Base-by-base conservation (phyloP, 257 asterid genomes). In the Salvia rosmarinus region DNA sequence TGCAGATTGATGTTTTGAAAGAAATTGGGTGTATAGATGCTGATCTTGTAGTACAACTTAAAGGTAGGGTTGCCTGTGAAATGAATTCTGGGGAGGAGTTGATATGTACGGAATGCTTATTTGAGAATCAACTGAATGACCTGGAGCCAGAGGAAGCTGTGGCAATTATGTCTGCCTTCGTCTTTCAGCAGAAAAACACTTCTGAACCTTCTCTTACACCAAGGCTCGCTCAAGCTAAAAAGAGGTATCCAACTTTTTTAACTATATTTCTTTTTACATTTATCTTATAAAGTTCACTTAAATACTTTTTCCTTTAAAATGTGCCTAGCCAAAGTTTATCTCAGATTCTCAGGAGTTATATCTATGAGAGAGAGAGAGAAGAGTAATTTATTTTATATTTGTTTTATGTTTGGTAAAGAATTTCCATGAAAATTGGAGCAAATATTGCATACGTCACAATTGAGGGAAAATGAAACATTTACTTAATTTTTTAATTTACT, bases 41-140 rank as follows among this genome's bases (percentile, higher is more conserved):
- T 63, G 99, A 91, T 74, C 97, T 89, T 68, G 98, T 88, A 44
- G 99, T 91, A 74, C 99, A 91, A 85, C 89, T 95, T 50, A 95
- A 95, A 84, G 99, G 99, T 30, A 96, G 99, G 64, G 99, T 95
- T 76, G 99, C 99, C 70, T 91, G 99, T 71, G 98, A 91, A 80
- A 95, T 95, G 99, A 95, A 95, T 81, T 95, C 99, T 59, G 99
- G 98, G 78, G 99, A 95, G 87, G 99, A 95, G 79, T 81, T 95
- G 80, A 91, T 91, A 76, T 83, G 98, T 78, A 95, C 99, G 0
- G 99, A 95, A 78, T 91, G 95, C 87, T 83, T 95, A 88, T 95
- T 95, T 77, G 99, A 95, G 79, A 91, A 91, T 82, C 99, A 95
- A 77, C 81, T 95, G 75, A 93, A 88, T 74, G 99, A 85, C 77